Evolutionary conservation across 2,329 filamentous ascomycete genomes (phyloP).

Genomic region (Ceratocystis lukuohia): DNA sequence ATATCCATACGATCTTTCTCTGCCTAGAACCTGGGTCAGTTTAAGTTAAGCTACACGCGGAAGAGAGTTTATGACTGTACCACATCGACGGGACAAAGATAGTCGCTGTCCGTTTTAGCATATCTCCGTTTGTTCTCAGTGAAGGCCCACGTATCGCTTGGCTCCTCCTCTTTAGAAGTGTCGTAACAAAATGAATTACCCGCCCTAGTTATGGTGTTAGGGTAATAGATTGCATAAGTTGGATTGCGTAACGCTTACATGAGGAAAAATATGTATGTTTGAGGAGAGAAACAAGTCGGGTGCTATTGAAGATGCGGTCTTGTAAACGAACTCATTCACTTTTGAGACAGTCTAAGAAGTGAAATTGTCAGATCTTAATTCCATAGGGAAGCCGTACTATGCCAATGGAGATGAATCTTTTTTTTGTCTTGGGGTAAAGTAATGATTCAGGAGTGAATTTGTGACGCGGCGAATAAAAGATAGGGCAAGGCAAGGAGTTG

Average conservation of each 20-base stretch:
- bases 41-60: background rate
- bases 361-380: background rate
- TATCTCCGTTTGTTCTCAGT: constrained; percentile 57
- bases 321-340: background rate
- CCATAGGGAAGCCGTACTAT: background rate
- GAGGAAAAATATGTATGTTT: background rate
- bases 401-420: background rate
- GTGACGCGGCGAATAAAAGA: background rate
- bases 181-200: constrained; percentile 10
- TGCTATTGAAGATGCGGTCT: background rate
- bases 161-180: constrained; percentile 8
- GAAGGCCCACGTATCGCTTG: constrained; percentile 28
- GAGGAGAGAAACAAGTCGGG: background rate
- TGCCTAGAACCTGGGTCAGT: constrained; percentile 31
- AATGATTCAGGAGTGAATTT: background rate
- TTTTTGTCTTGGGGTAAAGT: background rate
- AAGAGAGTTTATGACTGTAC: constrained; percentile 31
- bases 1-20: constrained; percentile 72
- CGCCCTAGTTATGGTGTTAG: background rate
- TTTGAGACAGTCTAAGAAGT: background rate
- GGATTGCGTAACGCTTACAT: background rate
- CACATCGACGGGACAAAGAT: constrained; percentile 66
- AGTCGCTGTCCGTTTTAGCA: constrained; percentile 54
- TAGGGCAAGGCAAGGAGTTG: background rate
- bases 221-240: background rate